Percentiles rank a stretch among this genome's conserved stretches.
These are phyloP conservation scores for Coemansia sp. DNA, from an alignment of 192 early-diverging fungal species.

Conservation along the genomic window DNA sequence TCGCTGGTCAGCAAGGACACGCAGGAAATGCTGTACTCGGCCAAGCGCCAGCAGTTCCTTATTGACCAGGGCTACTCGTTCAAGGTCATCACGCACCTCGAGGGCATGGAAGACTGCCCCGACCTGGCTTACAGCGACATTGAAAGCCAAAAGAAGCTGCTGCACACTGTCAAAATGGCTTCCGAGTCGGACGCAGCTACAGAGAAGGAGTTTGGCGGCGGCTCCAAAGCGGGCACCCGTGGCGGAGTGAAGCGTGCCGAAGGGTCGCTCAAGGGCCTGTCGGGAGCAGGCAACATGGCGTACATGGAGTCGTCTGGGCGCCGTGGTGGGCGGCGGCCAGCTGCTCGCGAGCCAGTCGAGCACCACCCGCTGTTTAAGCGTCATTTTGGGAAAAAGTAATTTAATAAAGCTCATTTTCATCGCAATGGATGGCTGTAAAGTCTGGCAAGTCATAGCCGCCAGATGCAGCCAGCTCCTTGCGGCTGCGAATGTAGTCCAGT, in stretches of 20 bases:
- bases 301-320: constrained; percentile 71
- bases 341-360: constrained; percentile 50
- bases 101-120: constrained; percentile 81
- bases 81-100: constrained; percentile 95
- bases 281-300: constrained; percentile 91
- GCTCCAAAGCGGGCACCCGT: constrained; percentile 13
- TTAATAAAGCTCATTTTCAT: constrained; percentile 13
- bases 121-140: constrained; percentile 73
- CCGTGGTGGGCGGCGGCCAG: constrained; percentile 29
- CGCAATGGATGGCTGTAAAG: constrained; percentile 52
- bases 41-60: constrained; percentile 98
- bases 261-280: constrained; percentile 76
- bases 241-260: constrained; percentile 54
- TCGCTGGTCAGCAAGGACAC: constrained; percentile 98
- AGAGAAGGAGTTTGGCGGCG: constrained; percentile 56
- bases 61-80: constrained; percentile 99
- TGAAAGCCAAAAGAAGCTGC: constrained; percentile 75
- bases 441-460: constrained; percentile 40
- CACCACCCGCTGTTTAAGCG: constrained; percentile 70
- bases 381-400: constrained; percentile 32
- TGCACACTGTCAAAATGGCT: constrained; percentile 78
- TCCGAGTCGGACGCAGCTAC: constrained; percentile 59
- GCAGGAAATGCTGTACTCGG: constrained; percentile 97
- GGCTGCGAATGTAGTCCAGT: constrained; percentile 60
- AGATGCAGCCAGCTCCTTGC: constrained; percentile 47